Evolutionary conservation across 768 basidiomycete species (phyloP).

Genomic region (Boletus pseudo-olivaceus): DNA sequence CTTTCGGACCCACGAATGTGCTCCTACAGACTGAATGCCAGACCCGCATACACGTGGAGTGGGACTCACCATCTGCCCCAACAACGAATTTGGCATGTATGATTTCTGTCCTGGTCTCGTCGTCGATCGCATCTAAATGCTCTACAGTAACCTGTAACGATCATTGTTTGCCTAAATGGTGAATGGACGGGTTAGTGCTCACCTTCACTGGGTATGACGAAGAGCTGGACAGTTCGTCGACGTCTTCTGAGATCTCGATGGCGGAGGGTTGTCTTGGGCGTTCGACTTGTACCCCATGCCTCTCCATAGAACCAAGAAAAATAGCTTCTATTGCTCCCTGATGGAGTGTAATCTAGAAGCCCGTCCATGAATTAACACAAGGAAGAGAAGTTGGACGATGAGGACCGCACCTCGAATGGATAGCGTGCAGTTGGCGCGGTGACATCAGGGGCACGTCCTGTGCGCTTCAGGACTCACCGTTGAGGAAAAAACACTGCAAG

Average conservation of each 20-base stretch:
- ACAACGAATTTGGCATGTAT: constrained; percentile 36
- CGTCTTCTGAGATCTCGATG: constrained; percentile 35
- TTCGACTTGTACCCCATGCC: constrained; percentile 33
- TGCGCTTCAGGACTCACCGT: constrained; percentile 41
- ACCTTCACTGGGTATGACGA: constrained; percentile 33
- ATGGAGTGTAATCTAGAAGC: constrained; percentile 32
- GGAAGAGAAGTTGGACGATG: neutral
- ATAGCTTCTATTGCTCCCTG: constrained; percentile 43
- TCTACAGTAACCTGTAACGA: constrained; percentile 22
- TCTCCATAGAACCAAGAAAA: constrained; percentile 39
- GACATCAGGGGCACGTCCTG: constrained; percentile 60
- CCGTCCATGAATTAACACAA: neutral
- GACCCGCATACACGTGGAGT: neutral
- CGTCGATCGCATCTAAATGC: constrained; percentile 24
- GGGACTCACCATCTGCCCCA: constrained; percentile 32
- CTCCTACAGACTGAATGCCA: constrained; percentile 23
- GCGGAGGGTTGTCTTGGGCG: constrained; percentile 32
- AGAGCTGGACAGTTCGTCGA: constrained; percentile 33
- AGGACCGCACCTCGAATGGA: constrained; percentile 59
- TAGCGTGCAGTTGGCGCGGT: constrained; percentile 61
- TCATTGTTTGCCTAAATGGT: neutral
- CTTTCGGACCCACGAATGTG: constrained; percentile 48
- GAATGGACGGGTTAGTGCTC: neutral
- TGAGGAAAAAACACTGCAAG: neutral
- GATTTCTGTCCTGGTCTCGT: constrained; percentile 29